These are phyloP conservation scores for Ottelia alismoides DNA, from an alignment of 106 monocot genomes.

Conservation along the genomic window DNA sequence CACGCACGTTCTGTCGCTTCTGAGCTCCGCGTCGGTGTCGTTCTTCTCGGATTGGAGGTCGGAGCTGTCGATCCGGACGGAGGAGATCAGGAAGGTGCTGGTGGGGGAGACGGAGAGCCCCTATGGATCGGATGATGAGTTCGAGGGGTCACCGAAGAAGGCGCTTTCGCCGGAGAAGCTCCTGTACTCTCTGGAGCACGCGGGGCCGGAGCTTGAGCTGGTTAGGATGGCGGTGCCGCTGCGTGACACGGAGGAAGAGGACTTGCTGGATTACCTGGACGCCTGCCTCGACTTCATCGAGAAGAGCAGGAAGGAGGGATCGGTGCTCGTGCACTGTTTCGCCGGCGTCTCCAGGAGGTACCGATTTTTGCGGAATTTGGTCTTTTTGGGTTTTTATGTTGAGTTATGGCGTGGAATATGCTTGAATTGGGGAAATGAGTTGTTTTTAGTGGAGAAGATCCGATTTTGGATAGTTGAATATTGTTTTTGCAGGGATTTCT, in stretches of 20 bases:
- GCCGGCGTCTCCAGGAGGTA: slow-evolving; percentile 84
- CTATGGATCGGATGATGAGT: slow-evolving; percentile 11
- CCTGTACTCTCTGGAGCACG: slow-evolving; percentile 49
- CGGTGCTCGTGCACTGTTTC: slow-evolving; percentile 75
- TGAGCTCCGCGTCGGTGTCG: slow-evolving; percentile 71
- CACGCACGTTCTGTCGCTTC: slow-evolving; percentile 73
- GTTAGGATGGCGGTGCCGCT: slow-evolving; percentile 85
- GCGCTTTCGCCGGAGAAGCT: slow-evolving; percentile 40
- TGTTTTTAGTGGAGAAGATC: too few relatives aligned
- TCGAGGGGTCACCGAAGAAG: slow-evolving; percentile 17
- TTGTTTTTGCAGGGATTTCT: too few relatives aligned
- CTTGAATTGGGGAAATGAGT: too few relatives aligned
- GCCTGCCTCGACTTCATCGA: slow-evolving; percentile 88
- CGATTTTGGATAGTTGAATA: too few relatives aligned
- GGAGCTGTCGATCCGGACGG: slow-evolving; percentile 34
- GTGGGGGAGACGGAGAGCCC: slow-evolving; percentile 20
- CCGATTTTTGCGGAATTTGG: too few relatives aligned
- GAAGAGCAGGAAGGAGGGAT: slow-evolving; percentile 43
- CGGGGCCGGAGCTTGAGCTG: slow-evolving; percentile 58
- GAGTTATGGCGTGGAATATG: too few relatives aligned
- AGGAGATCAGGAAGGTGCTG: slow-evolving; percentile 58
- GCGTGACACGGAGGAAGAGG: slow-evolving; percentile 77
- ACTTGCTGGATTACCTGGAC: slow-evolving; percentile 73
- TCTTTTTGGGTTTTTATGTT: too few relatives aligned
- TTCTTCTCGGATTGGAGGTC: slow-evolving; percentile 78